A percentile compares a stretch with the other conserved stretches of the same genome.
Evolutionary conservation across 2,329 filamentous ascomycete species (phyloP).

Genomic region (Microascus cirrosus): DNA sequence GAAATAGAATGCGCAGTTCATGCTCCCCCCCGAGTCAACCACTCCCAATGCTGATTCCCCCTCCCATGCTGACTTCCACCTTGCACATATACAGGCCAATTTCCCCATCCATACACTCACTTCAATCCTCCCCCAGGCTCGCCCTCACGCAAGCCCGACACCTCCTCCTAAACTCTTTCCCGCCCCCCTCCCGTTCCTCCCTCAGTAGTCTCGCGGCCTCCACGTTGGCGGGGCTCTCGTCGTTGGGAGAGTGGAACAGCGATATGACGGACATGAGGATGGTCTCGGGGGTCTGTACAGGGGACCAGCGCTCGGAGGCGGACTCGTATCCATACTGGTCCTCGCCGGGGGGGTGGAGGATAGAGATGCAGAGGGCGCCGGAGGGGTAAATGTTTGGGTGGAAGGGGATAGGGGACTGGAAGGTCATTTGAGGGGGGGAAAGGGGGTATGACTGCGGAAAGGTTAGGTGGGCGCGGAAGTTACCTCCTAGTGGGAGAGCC

Average conservation of each 20-base stretch:
- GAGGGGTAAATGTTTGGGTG: slow-evolving; percentile 88
- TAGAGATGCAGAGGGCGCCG: slow-evolving; percentile 91
- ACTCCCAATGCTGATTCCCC: too few species aligned
- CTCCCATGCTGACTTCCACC: too few species aligned
- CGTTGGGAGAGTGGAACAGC: slow-evolving; percentile 84
- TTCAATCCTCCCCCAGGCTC: slow-evolving; percentile 63
- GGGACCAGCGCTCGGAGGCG: slow-evolving; percentile 83
- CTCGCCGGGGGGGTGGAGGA: slow-evolving; percentile 89
- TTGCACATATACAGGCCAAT: too few species aligned
- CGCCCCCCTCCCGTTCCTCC: slow-evolving; percentile 53
- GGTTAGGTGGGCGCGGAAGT: slow-evolving; percentile 74
- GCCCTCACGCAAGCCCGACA: slow-evolving; percentile 72
- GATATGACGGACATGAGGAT: slow-evolving; percentile 88
- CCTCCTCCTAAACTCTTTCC: slow-evolving; percentile 64
- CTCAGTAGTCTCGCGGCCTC: slow-evolving; percentile 85
- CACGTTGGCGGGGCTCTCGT: slow-evolving; percentile 90
- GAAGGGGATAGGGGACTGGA: slow-evolving; percentile 72
- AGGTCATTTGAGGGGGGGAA: slow-evolving; percentile 79
- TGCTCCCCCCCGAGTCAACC: too few species aligned
- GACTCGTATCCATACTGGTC: slow-evolving; percentile 91
- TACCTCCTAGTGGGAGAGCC: slow-evolving; percentile 53
- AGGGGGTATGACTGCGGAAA: slow-evolving; percentile 84
- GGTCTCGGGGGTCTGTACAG: slow-evolving; percentile 89
- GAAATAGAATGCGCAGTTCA: too few species aligned
- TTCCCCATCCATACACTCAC: not conserved